These are phyloP conservation scores for Hymenoscyphus occultus DNA, from an alignment of 2,329 filamentous ascomycete species.

Conservation along the genomic window DNA sequence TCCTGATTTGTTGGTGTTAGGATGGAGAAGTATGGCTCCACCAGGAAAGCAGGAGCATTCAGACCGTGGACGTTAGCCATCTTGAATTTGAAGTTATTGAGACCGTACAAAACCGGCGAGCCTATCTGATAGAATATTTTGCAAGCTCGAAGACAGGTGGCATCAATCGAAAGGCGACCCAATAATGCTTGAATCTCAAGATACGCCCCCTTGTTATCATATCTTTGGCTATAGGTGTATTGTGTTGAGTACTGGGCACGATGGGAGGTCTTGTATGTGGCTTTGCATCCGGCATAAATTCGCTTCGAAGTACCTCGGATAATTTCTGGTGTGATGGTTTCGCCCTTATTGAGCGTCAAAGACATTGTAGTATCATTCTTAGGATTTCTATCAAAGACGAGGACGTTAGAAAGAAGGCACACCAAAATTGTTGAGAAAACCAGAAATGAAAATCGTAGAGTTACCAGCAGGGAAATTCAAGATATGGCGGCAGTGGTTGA, in stretches of 20 bases:
- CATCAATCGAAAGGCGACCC: conserved; percentile 5
- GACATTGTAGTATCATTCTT: not conserved
- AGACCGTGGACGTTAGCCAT: not conserved
- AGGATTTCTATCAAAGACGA: not conserved
- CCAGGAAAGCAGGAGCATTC: not conserved
- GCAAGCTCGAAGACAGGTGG: conserved; percentile 7
- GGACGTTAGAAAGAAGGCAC: no score
- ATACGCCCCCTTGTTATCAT: not conserved
- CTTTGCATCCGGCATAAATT: not conserved
- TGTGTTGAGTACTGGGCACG: not conserved
- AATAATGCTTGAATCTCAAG: not conserved
- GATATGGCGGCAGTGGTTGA: not conserved
- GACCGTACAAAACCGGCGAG: not conserved
- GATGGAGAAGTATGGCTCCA: not conserved
- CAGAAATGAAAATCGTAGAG: not conserved
- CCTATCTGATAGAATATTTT: not conserved
- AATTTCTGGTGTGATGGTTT: not conserved
- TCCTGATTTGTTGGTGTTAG: conserved; percentile 3
- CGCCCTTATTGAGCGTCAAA: not conserved
- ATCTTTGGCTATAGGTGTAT: not conserved
- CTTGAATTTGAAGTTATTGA: conserved; percentile 4
- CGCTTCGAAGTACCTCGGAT: not conserved
- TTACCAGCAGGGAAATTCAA: conserved; percentile 1
- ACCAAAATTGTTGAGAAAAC: not conserved
- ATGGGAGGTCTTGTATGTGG: not conserved